Evolutionary conservation across 768 basidiomycete species (phyloP).

Genomic region (Russula emetica): DNA sequence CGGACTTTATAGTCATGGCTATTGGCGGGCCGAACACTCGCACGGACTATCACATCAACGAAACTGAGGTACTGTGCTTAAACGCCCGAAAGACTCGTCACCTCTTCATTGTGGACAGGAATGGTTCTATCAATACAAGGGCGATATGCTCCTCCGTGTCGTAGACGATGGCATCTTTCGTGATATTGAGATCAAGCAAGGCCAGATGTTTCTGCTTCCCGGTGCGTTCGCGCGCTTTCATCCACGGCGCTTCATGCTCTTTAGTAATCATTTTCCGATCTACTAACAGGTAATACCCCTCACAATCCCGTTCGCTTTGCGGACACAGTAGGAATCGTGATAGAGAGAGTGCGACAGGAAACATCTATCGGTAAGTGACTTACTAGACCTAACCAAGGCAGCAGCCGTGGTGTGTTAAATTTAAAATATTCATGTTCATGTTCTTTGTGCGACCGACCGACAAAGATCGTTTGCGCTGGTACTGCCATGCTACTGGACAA

Average conservation of each 20-base stretch:
- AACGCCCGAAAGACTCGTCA: not conserved
- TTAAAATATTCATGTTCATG: no score
- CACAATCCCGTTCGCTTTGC: conserved; percentile 93
- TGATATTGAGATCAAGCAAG: conserved; percentile 88
- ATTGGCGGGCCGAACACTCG: conserved; percentile 94
- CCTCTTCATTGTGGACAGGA: conserved; percentile 47
- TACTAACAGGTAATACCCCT: conserved; percentile 75
- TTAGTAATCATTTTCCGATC: no score
- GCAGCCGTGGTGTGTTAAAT: no score
- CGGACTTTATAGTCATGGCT: conserved; percentile 92
- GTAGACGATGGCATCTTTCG: conserved; percentile 75
- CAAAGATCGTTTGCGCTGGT: conserved; percentile 88
- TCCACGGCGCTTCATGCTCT: not conserved
- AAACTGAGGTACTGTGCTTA: conserved; percentile 76
- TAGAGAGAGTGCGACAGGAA: conserved; percentile 81
- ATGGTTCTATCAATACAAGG: conserved; percentile 98
- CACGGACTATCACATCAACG: conserved; percentile 92
- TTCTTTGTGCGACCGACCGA: no score
- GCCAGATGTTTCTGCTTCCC: conserved; percentile 94
- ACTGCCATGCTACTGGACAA: conserved; percentile 66
- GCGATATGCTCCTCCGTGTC: conserved; percentile 83
- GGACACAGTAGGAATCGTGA: conserved; percentile 86
- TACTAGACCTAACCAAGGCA: no score
- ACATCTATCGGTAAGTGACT: conserved; percentile 59
- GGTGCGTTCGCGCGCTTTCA: conserved; percentile 44